Evolutionary conservation across 805 yeast species (phyloP), one percentile per base, ranked within the genome.

Genomic region (Pichia phayaonensis): DNA sequence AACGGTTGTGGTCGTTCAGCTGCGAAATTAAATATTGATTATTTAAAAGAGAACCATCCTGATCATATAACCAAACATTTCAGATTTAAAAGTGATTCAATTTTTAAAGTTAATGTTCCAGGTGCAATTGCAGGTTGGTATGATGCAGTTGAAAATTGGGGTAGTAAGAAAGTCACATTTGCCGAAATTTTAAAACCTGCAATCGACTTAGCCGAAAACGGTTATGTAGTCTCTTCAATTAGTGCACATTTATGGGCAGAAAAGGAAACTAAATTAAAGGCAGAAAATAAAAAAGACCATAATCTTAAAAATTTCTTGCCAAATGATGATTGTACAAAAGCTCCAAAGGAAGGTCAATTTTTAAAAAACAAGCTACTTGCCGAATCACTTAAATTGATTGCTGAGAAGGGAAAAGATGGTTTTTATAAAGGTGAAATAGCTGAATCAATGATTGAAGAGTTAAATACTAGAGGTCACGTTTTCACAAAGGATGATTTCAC

Each of bases 101-200:
- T 81, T 3, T 79, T 79, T 51, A 67, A 84, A 0, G 78, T 83
- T 8, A 83, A 81, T 47, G 90, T 86, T 5, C 94, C 94, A 0
- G 95, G 95, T 5, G 83, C 88, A 1, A 74, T 85, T 45, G 87
- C 88, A 7, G 92, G 88, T 0, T 86, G 94, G 94, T 62, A 73
- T 43, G 94, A 86, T 63, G 77, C 87, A 3, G 67, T 76, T 39
- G 81, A 78, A 41, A 69, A 66, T 52, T 86, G 90, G 87, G 94
- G 95, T 1, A 79, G 86, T 26, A 85, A 86, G 2, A 78, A 77
- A 8, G 79, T 86, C 13, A 58, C 80, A 0, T 64, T 85, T 58
- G 76, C 64, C 2, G 81, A 85, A 51, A 72, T 83, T 29, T 65
- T 83, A 34, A 72, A 74, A 51, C 86, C 87, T 8, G 86, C 87